phyloP scores from a whole-genome alignment of 306 rosid species.

The Prunus salicina region DNA sequence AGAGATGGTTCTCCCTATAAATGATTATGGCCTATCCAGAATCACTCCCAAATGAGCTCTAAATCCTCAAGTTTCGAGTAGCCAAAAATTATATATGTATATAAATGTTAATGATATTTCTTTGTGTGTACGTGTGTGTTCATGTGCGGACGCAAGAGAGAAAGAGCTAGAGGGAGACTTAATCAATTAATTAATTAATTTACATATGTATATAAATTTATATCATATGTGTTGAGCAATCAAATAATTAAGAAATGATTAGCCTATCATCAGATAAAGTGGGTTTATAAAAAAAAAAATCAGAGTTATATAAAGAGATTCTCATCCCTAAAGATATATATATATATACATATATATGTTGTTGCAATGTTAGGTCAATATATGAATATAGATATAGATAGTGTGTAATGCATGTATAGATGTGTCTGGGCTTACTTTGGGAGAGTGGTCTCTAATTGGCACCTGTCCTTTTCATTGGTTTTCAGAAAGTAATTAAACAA shows the following conservation, averaged over 20 bases:
- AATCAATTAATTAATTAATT: background rate
- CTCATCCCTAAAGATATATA: background rate
- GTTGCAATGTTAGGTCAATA: conserved; percentile 13
- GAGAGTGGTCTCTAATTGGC: conserved; percentile 32
- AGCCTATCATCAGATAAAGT: conserved; percentile 38
- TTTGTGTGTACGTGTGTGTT: background rate
- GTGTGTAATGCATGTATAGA: background rate
- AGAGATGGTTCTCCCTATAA: too few species aligned
- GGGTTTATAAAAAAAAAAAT: conserved; percentile 16
- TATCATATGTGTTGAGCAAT: background rate
- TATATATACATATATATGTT: background rate
- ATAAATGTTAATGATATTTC: background rate
- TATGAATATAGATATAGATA: background rate
- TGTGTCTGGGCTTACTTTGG: conserved; percentile 27
- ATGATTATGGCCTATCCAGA: too few species aligned
- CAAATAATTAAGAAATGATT: conserved; percentile 25
- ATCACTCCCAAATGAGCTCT: rapidly evolving
- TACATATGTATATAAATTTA: background rate
- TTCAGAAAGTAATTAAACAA: conserved; percentile 18
- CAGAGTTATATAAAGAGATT: conserved; percentile 19
- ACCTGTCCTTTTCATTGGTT: conserved; percentile 36
- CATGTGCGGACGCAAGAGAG: conserved; percentile 6
- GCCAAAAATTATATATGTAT: background rate
- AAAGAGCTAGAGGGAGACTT: conserved; percentile 8
- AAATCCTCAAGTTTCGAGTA: background rate